Evolutionary conservation across 345 rosid species (phyloP).

Genomic region (Eucalyptus erythrocorys): DNA sequence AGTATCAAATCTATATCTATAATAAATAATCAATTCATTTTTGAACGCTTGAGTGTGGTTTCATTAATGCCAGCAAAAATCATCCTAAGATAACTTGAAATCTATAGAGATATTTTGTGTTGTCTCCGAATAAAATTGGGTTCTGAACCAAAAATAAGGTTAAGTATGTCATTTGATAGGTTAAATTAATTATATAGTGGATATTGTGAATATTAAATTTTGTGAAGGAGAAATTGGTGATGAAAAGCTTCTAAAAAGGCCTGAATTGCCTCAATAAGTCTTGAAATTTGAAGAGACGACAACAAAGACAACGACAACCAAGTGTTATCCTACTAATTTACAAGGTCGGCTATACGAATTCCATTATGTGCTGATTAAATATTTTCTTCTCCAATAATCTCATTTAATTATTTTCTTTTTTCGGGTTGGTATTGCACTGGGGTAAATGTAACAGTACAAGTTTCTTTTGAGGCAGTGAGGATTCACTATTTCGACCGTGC

Average conservation of each 20-base stretch:
- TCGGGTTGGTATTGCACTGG: neutral
- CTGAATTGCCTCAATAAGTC: neutral
- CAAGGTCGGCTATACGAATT: neutral
- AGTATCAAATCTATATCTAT: neutral
- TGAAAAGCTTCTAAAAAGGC: neutral
- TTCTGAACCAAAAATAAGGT: neutral
- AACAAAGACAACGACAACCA: neutral
- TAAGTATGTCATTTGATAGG: neutral
- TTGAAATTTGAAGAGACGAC: neutral
- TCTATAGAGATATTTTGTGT: too few species aligned
- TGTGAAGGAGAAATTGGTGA: neutral
- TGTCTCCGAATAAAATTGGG: too few species aligned
- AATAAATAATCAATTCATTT: neutral
- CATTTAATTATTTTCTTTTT: neutral
- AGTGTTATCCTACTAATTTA: neutral
- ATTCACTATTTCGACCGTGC: neutral
- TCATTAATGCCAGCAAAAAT: neutral
- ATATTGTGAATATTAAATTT: neutral
- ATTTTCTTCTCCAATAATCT: neutral
- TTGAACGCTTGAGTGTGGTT: neutral
- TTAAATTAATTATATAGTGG: neutral
- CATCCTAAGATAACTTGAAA: neutral
- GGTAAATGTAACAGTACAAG: neutral
- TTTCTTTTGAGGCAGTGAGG: neutral
- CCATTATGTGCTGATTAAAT: neutral